Evolutionary conservation across 495 filamentous ascomycete species (phyloP).

Genomic region (Immersiella caudata): DNA sequence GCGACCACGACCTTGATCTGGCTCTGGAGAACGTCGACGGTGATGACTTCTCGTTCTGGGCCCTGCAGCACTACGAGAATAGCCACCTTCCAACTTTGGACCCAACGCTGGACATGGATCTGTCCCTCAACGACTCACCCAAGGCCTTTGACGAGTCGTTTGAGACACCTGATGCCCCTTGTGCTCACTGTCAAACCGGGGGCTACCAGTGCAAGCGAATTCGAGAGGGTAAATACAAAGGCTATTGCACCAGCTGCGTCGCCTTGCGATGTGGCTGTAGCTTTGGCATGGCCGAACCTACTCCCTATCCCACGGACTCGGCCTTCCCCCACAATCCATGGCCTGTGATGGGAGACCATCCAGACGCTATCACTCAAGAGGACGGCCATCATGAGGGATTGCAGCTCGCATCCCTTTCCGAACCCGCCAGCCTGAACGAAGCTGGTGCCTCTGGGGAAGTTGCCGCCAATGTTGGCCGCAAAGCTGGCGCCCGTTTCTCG

Average conservation of each 20-base stretch:
- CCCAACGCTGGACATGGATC: conserved; percentile 21
- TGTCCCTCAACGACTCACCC: conserved; percentile 23
- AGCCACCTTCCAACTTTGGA: conserved; percentile 30
- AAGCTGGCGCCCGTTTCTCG: conserved; percentile 67
- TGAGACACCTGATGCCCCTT: conserved; percentile 54
- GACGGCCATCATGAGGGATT: conserved; percentile 50
- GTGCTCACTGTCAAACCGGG: conserved; percentile 69
- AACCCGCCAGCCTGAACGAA: conserved; percentile 17
- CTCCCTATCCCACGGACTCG: conserved; percentile 34
- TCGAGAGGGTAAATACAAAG: conserved; percentile 65
- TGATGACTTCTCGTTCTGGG: conserved; percentile 55
- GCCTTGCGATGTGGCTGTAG: conserved; percentile 75
- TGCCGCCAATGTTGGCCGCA: conserved; percentile 40
- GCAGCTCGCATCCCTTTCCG: conserved; percentile 46
- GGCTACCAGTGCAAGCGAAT: conserved; percentile 77
- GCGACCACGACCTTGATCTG: conserved; percentile 48
- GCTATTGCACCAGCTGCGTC: conserved; percentile 76
- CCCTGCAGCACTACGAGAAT: conserved; percentile 50
- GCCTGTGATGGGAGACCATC: conserved; percentile 50
- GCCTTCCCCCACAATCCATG: conserved; percentile 49
- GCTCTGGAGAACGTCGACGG: conserved; percentile 49
- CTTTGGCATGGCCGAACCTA: conserved; percentile 47
- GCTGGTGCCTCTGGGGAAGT: conserved; percentile 38
- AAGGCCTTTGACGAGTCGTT: conserved; percentile 39
- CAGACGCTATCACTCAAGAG: conserved; percentile 48